Base-by-base conservation (phyloP, 371 early-diverging fungal genomes). In the Dinochytrium kinnereticum region DNA sequence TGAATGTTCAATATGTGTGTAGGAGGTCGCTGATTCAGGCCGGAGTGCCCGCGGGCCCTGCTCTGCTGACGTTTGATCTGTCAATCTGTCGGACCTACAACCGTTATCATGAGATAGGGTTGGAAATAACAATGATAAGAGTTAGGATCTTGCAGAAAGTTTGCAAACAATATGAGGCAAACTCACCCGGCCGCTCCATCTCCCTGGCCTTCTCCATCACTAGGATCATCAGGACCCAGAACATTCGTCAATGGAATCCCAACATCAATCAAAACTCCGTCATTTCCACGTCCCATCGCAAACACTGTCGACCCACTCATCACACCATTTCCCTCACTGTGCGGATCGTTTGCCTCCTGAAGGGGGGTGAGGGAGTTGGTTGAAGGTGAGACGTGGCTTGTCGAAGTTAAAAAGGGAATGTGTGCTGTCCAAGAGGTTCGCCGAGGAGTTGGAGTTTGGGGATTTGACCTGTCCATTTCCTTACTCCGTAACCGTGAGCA, bases 371-470 rank as follows among this genome's bases (percentile, higher is more conserved):
- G 5, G 55, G 24, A 13, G 13, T 10, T 44, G 49, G n/a, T n/a
- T n/a, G n/a, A n/a, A n/a, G n/a, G n/a, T n/a, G n/a, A n/a, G n/a
- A n/a, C n/a, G n/a, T n/a, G n/a, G n/a, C n/a, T n/a, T n/a, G 55
- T 53, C 26, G 55, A 53, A n/a, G 55, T 53, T 24, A 67, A 44
- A 49, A 49, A 67, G 51, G 68, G 51, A 44, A 49, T 49, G 31
- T 67, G 30, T 30, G 17, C 33, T 31, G 64, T 37, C 34, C 34
- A 64, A 10, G 40, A 64, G 26, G 34, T 17, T 7, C 33, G 7
- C 37, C 64, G 59, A n/a, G 31, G n/a, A n/a, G n/a, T n/a, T n/a
- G n/a, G n/a, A n/a, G n/a, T n/a, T n/a, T n/a, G n/a, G n/a, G n/a
- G n/a, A n/a, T n/a, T n/a, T n/a, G n/a, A n/a, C n/a, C n/a, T n/a